Evolutionary conservation across 768 basidiomycete species (phyloP).

Genomic region (Termitomyces sp.): DNA sequence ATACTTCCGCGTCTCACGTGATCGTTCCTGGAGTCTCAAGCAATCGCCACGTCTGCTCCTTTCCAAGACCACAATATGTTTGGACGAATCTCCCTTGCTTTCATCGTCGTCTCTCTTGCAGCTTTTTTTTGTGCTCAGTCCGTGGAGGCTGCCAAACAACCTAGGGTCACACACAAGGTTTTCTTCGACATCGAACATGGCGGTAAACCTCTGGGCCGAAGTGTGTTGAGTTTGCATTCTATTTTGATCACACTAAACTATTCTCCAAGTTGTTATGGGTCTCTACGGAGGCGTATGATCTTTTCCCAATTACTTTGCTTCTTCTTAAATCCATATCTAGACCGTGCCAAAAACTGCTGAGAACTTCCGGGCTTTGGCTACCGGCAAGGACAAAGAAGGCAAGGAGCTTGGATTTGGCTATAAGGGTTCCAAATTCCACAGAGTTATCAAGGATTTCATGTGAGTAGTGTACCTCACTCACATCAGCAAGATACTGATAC

Average conservation of each 20-base stretch:
- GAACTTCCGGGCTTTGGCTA: conserved; percentile 94
- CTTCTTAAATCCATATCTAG: conserved; percentile 29
- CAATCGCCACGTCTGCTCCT: conserved; percentile 12
- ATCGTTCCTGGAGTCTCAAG: background rate
- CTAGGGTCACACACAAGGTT: conserved; percentile 87
- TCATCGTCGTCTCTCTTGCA: conserved; percentile 57
- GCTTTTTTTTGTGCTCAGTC: conserved; percentile 69
- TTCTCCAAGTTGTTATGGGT: conserved; percentile 66
- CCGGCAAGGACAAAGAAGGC: conserved; percentile 77
- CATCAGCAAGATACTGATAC: background rate
- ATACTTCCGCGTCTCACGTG: conserved; percentile 3
- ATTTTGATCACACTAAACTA: conserved; percentile 7
- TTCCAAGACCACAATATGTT: conserved; percentile 42
- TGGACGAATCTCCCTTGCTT: conserved; percentile 53
- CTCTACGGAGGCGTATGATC: conserved; percentile 79
- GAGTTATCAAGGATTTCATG: conserved; percentile 95
- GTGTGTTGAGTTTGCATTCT: conserved; percentile 33
- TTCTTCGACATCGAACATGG: conserved; percentile 96
- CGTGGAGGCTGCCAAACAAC: conserved; percentile 80
- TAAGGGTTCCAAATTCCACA: conserved; percentile 95
- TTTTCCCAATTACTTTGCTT: background rate
- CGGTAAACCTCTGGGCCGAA: conserved; percentile 76
- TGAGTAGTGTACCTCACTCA: conserved; percentile 22
- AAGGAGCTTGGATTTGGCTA: conserved; percentile 81
- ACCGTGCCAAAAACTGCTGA: conserved; percentile 95